phyloP scores from a whole-genome alignment of 257 asterid species.

The Nicotiana attenuata region DNA sequence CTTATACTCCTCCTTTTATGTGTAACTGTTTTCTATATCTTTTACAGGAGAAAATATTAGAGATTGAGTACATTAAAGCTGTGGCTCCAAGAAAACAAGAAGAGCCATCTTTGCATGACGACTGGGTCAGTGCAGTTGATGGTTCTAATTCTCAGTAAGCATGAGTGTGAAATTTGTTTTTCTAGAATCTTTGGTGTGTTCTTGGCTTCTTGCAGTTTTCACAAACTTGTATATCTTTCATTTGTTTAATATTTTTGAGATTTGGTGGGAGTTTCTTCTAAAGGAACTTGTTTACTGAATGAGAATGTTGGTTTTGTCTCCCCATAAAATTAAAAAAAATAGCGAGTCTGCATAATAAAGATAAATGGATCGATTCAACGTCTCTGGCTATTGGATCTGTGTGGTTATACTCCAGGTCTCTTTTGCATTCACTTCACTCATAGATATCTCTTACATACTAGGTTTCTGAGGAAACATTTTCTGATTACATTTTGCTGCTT shows the following conservation, averaged over 20 bases:
- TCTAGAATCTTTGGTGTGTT: not conserved
- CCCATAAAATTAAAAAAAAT: not conserved
- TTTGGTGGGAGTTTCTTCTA: not conserved
- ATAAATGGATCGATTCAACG: not conserved
- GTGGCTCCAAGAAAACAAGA: conserved; percentile 81
- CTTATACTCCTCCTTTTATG: not conserved
- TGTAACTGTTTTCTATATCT: conserved; percentile 9
- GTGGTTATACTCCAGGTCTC: not conserved
- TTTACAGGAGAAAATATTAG: conserved; percentile 78
- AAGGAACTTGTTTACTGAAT: not conserved
- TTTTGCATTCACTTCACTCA: not conserved
- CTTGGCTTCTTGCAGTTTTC: not conserved
- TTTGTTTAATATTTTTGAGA: not conserved
- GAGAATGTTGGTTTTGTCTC: not conserved
- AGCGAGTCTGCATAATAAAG: not conserved
- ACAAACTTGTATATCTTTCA: not conserved
- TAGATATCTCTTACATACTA: not conserved
- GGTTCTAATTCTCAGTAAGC: conserved; percentile 73
- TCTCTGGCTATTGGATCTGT: not conserved
- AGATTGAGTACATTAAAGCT: conserved; percentile 84
- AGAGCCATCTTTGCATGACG: conserved; percentile 78
- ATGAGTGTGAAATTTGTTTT: not conserved
- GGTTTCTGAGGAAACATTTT: not conserved
- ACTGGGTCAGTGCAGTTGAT: conserved; percentile 98
- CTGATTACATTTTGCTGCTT: not conserved